Evolutionary conservation across 2,329 filamentous ascomycete species (phyloP), one percentile per base, ranked within the genome.

Genomic region (Tolypocladium tundrense): DNA sequence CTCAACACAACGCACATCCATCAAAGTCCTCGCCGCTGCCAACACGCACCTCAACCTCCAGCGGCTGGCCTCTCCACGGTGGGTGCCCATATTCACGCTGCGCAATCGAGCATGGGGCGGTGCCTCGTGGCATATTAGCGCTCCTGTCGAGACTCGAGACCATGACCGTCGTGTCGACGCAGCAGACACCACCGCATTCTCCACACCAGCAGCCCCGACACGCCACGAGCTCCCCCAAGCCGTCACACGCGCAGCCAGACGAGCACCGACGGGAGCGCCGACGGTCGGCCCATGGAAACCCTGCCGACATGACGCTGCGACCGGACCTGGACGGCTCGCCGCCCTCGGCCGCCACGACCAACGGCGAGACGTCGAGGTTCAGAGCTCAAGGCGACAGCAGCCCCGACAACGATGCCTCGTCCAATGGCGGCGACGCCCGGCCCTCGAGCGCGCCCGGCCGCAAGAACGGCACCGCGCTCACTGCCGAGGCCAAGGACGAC

Each of bases 381-480:
- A 65, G 62, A 40, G 62, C 63, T 19, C 62, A 65, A 56, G 57
- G 60, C 56, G 69, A 70, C 58, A 68, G 66, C 60, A 66, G 61
- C 59, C 63, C 63, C 60, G 64, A 68, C 60, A 65, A 61, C 58
- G 67, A 72, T 53, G 60, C 63, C 48, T 64, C 61, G 51, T 66
- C 60, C 58, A 64, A 68, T 59, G 66, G 62, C 48, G 65, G 69
- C 43, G 72, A 74, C 56, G 70, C 66, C 57, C 75, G 78, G 16
- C 77, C 77, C 27, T 76, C 74, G 8, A 80, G 73, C 59, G 78
- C 76, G 6, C 77, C 78, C 0, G 75, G 73, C 21, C 73, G 73
- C 57, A 75, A 77, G 51, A 72, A 73, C 62, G 70, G 69, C 59
- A 55, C 63, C 16, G 57, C 64, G 45, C n/a, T 40, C 1, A 53